phyloP scores from a whole-genome alignment of 2,329 filamentous ascomycete genomes.

The Cladosporium colombiae region DNA sequence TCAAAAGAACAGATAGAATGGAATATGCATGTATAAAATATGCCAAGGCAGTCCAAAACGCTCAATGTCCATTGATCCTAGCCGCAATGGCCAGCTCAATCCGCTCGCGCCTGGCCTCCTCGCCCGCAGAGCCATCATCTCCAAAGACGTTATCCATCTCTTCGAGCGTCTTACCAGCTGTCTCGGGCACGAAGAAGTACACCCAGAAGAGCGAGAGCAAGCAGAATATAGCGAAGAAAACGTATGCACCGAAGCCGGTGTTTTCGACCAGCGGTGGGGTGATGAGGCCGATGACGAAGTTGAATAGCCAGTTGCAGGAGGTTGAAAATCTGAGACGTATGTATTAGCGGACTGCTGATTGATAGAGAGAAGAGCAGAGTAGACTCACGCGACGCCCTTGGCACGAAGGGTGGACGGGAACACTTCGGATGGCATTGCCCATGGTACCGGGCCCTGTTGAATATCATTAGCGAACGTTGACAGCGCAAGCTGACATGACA shows the following conservation, averaged over 20 bases:
- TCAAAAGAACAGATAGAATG: neutral
- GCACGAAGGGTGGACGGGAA: constrained; percentile 62
- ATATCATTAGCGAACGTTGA: neutral
- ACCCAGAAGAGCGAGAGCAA: constrained; percentile 54
- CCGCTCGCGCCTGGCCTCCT: constrained; percentile 30
- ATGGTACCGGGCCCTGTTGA: constrained; percentile 18
- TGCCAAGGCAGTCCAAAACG: neutral
- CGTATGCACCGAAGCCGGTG: constrained; percentile 59
- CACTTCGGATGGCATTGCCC: constrained; percentile 38
- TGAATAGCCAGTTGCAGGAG: constrained; percentile 64
- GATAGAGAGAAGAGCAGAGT: neutral
- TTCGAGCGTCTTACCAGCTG: constrained; percentile 19
- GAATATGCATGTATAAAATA: neutral
- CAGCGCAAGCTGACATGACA: neutral
- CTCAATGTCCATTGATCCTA: constrained; percentile 11
- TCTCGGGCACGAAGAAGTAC: constrained; percentile 57
- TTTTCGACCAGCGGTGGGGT: constrained; percentile 44
- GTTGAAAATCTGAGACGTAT: constrained; percentile 50
- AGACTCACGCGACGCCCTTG: constrained; percentile 59
- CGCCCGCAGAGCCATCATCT: constrained; percentile 29
- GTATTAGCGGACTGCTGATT: neutral
- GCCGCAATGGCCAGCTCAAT: constrained; percentile 30
- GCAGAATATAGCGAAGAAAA: constrained; percentile 62
- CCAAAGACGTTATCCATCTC: constrained; percentile 34
- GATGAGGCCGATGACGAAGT: constrained; percentile 56